phyloP scores from a whole-genome alignment of 2,329 filamentous ascomycete genomes.

The Pyricularia sp. region DNA sequence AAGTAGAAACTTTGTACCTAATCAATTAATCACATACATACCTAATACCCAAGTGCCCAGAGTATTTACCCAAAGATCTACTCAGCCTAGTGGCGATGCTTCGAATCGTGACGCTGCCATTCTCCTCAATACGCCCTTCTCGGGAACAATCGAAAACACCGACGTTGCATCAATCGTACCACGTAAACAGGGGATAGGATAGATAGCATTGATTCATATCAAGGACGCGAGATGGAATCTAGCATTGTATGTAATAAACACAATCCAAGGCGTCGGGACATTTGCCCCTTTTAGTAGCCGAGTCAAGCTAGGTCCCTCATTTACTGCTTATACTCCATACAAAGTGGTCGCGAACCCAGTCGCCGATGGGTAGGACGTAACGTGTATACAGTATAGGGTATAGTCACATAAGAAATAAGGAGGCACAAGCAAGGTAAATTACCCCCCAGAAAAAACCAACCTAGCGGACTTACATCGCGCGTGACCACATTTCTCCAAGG shows the following conservation, averaged over 20 bases:
- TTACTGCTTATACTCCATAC: neutral
- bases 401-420: neutral
- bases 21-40: too few species aligned
- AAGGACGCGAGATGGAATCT: neutral
- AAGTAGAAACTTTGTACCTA: too few species aligned
- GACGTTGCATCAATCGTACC: neutral
- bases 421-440: neutral
- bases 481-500: constrained; percentile 1
- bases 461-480: neutral
- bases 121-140: neutral
- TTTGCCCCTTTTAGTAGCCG: neutral
- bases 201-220: neutral
- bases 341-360: neutral
- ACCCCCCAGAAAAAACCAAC: neutral
- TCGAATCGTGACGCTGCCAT: neutral
- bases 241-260: neutral
- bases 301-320: neutral
- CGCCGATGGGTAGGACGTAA: neutral
- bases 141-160: neutral
- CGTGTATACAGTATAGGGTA: neutral
- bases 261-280: neutral
- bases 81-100: neutral
- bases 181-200: neutral
- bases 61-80: neutral
- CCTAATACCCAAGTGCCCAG: too few species aligned